phyloP scores from a whole-genome alignment of 1,284 basidiomycete genomes.

The Ustilago cynodontis region DNA sequence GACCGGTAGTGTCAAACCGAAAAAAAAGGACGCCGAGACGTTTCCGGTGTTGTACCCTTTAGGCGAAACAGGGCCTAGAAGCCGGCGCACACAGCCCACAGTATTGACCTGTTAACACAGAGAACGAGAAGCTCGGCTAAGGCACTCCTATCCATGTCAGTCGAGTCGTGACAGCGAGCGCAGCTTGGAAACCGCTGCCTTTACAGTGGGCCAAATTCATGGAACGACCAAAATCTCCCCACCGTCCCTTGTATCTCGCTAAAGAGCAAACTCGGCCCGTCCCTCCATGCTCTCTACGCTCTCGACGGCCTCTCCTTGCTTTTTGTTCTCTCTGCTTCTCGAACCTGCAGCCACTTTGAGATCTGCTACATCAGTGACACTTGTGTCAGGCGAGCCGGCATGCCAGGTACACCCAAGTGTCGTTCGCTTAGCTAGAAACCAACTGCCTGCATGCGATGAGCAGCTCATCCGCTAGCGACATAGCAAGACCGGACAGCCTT shows the following conservation, averaged over 20 bases:
- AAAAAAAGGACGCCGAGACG: conserved; percentile 7
- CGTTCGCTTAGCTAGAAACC: background rate
- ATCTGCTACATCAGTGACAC: background rate
- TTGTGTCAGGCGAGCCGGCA: background rate
- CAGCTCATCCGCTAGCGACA: background rate
- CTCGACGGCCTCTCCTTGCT: background rate
- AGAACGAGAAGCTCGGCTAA: background rate
- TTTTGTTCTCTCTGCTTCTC: background rate
- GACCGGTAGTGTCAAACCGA: background rate
- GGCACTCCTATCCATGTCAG: background rate
- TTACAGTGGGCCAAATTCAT: too few species aligned
- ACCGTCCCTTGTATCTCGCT: conserved; percentile 10
- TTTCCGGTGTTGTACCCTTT: too few species aligned
- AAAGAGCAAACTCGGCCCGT: background rate
- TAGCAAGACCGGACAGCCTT: background rate
- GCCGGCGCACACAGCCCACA: background rate
- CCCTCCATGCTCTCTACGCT: background rate
- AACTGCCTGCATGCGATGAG: background rate
- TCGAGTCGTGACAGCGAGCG: too few species aligned
- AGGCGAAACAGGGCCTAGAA: too few species aligned
- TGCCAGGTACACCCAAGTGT: conserved; percentile 2
- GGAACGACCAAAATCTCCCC: conserved; percentile 1
- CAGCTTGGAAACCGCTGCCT: too few species aligned
- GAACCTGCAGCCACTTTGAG: background rate
- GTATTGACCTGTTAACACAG: background rate